These are phyloP conservation scores for Pilasporangium apinafurcum DNA, from an alignment of 352 stramenopile genomes.

Conservation along the genomic window DNA sequence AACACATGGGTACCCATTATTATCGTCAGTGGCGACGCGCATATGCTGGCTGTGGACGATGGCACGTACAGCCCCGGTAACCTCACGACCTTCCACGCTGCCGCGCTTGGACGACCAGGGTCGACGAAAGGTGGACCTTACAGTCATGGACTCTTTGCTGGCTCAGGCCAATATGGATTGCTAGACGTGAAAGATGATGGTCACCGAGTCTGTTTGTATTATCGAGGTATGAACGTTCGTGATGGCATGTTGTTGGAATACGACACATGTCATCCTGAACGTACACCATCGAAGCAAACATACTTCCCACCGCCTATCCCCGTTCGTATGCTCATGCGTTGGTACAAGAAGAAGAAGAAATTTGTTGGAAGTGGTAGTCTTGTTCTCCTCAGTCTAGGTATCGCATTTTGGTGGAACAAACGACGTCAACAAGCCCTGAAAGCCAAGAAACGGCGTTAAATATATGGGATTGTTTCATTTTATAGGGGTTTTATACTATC, in stretches of 20 bases:
- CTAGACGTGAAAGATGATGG: slow-evolving; percentile 78
- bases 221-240: slow-evolving; percentile 53
- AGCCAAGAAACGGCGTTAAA: neutral
- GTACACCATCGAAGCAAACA: slow-evolving; percentile 36
- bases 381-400: no score
- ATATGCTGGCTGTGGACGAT: slow-evolving; percentile 88
- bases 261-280: slow-evolving; percentile 66
- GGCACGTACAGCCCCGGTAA: slow-evolving; percentile 67
- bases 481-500: no score
- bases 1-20: slow-evolving; percentile 72
- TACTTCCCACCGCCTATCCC: slow-evolving; percentile 62
- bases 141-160: slow-evolving; percentile 75
- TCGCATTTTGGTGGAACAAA: neutral
- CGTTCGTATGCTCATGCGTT: slow-evolving; percentile 44
- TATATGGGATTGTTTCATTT: no score
- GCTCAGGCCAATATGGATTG: slow-evolving; percentile 74
- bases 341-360: slow-evolving; percentile 56
- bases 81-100: slow-evolving; percentile 73
- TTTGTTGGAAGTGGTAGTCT: neutral
- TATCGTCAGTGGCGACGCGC: slow-evolving; percentile 81
- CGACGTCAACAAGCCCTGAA: neutral
- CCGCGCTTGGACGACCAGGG: slow-evolving; percentile 67
- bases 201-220: slow-evolving; percentile 56
- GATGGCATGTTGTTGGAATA: slow-evolving; percentile 63
- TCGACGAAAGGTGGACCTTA: slow-evolving; percentile 87